Percentiles rank a stretch among this genome's conserved stretches.
Conservation (phyloP, 2,329 filamentous ascomycete genomes). For the Penicillium sp. region DNA sequence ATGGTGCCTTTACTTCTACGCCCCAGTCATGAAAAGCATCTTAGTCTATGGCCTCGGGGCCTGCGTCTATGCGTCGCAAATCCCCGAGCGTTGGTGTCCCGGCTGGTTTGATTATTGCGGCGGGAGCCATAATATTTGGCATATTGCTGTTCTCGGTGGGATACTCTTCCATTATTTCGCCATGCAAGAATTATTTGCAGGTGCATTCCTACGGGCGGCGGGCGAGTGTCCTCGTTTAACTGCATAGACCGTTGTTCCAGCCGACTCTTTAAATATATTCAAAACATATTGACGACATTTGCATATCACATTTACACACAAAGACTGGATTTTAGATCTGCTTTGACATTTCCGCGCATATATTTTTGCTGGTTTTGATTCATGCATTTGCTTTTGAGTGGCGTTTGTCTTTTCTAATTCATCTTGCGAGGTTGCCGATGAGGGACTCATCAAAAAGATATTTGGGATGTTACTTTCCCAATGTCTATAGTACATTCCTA, state of each 20-base stretch:
- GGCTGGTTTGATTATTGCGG: constrained; percentile 94
- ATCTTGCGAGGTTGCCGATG: not conserved
- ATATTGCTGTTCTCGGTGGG: constrained; percentile 86
- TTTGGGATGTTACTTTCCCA: not conserved
- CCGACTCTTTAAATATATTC: not conserved
- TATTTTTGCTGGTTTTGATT: not conserved
- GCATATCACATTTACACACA: not conserved
- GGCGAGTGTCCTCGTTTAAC: constrained; percentile 34
- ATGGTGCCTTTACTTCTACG: constrained; percentile 87
- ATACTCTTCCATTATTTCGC: constrained; percentile 97
- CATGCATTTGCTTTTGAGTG: not conserved
- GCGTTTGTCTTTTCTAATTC: not conserved
- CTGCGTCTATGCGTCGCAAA: constrained; percentile 81
- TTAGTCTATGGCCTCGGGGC: constrained; percentile 83
- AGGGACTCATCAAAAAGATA: not conserved
- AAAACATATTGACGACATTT: not conserved
- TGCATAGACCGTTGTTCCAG: not conserved
- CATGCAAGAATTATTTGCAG: constrained; percentile 90
- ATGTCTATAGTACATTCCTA: no score
- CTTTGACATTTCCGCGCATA: not conserved
- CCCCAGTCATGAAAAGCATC: constrained; percentile 78
- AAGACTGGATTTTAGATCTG: not conserved
- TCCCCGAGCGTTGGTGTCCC: constrained; percentile 89
- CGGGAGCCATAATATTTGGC: constrained; percentile 96
- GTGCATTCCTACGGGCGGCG: constrained; percentile 66